Evolutionary conservation across 2,329 filamentous ascomycete species (phyloP).

Genomic region (Beauveria varroae): DNA sequence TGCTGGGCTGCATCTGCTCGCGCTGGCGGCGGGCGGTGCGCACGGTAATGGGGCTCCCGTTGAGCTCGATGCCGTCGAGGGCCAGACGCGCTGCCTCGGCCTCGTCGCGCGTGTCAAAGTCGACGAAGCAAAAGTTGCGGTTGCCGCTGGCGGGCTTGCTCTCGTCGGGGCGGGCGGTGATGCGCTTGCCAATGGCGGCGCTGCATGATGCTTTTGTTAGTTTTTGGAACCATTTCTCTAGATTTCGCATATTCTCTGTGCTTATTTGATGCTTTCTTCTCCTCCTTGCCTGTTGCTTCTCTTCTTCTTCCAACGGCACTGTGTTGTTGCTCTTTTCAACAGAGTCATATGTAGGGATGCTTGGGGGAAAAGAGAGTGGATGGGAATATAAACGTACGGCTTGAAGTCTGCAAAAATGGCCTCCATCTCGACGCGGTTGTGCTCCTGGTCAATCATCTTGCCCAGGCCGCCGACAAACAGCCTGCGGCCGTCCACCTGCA

Average conservation of each 20-base stretch:
- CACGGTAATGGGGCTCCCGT: conserved; percentile 15
- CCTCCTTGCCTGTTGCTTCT: conserved; percentile 17
- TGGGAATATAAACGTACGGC: conserved; percentile 23
- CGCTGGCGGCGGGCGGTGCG: conserved; percentile 8
- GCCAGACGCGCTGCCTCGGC: conserved; percentile 41
- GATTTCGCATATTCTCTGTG: not conserved
- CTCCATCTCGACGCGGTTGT: conserved; percentile 38
- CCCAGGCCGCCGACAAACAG: conserved; percentile 45
- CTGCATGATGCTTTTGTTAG: conserved; percentile 10
- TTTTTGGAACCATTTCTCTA: no score
- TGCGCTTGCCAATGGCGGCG: conserved; percentile 39
- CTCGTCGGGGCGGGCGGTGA: conserved; percentile 47
- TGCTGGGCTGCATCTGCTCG: not conserved
- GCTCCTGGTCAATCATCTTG: conserved; percentile 39
- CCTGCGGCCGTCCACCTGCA: conserved; percentile 27
- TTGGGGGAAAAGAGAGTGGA: not conserved
- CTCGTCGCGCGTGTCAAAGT: conserved; percentile 48
- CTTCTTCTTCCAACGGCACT: conserved; percentile 7
- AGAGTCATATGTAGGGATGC: not conserved
- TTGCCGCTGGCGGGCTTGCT: conserved; percentile 44
- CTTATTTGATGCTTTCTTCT: not conserved
- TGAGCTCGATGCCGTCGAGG: conserved; percentile 27
- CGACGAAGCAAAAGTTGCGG: conserved; percentile 60
- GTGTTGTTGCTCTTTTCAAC: no score
- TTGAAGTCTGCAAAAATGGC: conserved; percentile 40